These are phyloP conservation scores for Wickerhamomyces subpelliculosus DNA, from an alignment of 805 yeast species.

Conservation along the genomic window DNA sequence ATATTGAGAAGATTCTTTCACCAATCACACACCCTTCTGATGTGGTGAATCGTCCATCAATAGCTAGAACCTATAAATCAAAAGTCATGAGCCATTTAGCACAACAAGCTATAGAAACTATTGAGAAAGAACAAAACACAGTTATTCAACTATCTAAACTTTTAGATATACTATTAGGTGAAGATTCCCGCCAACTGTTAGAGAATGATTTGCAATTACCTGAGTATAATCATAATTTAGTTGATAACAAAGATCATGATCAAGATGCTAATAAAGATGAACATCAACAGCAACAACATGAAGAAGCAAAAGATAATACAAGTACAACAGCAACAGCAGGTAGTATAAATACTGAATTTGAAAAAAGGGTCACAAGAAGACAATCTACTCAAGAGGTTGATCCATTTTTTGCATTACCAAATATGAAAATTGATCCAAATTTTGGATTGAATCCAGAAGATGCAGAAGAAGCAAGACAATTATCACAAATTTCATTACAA, in stretches of 20 bases:
- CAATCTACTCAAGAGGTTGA: constrained; percentile 33
- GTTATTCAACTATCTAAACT: constrained; percentile 66
- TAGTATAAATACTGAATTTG: constrained; percentile 14
- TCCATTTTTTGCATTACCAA: constrained; percentile 64
- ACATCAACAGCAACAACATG: constrained; percentile 15
- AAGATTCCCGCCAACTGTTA: constrained; percentile 63
- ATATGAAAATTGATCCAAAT: constrained; percentile 33
- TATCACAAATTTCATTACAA: constrained; percentile 73
- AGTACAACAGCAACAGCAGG: too few species aligned
- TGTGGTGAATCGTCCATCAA: constrained; percentile 60
- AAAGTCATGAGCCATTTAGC: constrained; percentile 56
- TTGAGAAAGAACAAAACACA: constrained; percentile 75
- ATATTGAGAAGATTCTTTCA: constrained; percentile 53
- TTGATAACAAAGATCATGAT: too few species aligned
- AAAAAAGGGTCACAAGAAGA: constrained; percentile 24
- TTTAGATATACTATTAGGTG: constrained; percentile 79
- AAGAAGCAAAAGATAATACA: constrained; percentile 6
- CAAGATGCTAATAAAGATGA: too few species aligned
- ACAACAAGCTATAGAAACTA: constrained; percentile 63
- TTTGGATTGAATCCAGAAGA: constrained; percentile 45
- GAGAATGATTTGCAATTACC: constrained; percentile 64
- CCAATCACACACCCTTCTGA: constrained; percentile 83
- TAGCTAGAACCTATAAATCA: constrained; percentile 58
- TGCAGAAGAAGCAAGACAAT: constrained; percentile 66
- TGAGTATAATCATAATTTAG: constrained; percentile 60